Evolutionary conservation across 163 green algal species (phyloP).

Genomic region (Volvox carteri): DNA sequence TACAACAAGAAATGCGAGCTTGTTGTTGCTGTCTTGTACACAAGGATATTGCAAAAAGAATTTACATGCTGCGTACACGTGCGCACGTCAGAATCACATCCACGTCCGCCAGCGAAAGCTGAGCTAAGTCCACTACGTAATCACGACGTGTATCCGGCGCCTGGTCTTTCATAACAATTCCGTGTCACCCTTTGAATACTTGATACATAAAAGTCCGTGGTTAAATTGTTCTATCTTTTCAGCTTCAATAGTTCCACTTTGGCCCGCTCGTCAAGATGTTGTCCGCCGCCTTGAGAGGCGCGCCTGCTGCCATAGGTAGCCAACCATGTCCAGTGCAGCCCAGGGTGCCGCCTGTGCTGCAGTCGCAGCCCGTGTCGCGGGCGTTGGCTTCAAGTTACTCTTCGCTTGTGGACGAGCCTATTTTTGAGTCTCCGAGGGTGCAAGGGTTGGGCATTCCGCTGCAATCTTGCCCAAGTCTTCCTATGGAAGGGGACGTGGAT

Average conservation of each 20-base stretch:
- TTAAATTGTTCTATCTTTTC: too few species aligned
- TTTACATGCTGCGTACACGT: too few species aligned
- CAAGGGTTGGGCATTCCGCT: background rate
- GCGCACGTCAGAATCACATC: too few species aligned
- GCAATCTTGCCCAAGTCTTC: background rate
- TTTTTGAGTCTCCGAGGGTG: conserved; percentile 9
- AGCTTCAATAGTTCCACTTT: background rate
- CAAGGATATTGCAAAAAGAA: too few species aligned
- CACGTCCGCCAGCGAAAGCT: conserved; percentile 21
- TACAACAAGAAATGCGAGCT: too few species aligned
- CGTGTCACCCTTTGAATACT: too few species aligned
- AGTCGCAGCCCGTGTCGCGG: background rate
- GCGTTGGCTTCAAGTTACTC: conserved; percentile 12
- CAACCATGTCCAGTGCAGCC: conserved; percentile 5
- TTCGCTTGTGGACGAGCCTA: conserved; percentile 8
- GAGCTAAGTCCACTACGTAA: conserved; percentile 11
- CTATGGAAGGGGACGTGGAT: background rate
- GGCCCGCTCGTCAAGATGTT: conserved; percentile 20
- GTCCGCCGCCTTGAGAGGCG: conserved; percentile 15
- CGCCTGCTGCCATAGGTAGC: background rate
- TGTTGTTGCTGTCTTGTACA: too few species aligned
- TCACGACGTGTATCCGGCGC: too few species aligned
- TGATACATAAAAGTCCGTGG: too few species aligned
- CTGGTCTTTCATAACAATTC: too few species aligned
- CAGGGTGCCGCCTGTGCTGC: conserved; percentile 27